Percentiles rank a stretch among this genome's conserved stretches.
Evolutionary conservation across 208 protist species (phyloP).

Genomic region (Trypanosoma lewisi): DNA sequence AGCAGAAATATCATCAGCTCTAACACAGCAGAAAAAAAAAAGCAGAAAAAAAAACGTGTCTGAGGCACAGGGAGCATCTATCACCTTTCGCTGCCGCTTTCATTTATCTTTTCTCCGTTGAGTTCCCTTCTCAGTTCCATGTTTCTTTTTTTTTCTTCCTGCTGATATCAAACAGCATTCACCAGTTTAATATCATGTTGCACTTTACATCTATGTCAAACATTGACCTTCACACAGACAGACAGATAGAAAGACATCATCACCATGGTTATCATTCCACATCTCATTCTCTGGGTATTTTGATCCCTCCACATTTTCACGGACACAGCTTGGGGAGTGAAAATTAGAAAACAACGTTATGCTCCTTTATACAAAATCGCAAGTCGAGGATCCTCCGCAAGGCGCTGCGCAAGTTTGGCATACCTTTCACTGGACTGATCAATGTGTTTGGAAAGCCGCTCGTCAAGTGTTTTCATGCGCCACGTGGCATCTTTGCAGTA

Average conservation of each 20-base stretch:
- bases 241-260: not conserved
- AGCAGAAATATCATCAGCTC: too few species aligned
- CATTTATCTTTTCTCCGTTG: slow-evolving; percentile 21
- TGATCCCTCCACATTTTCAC: too few species aligned
- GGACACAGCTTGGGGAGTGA: too few species aligned
- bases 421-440: slow-evolving; percentile 87
- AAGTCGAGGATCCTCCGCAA: slow-evolving; percentile 75
- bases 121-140: not conserved
- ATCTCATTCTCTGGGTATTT: not conserved
- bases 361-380: slow-evolving; percentile 46
- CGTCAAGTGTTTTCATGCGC: slow-evolving; percentile 89
- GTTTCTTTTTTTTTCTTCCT: slow-evolving; percentile 9
- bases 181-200: not conserved
- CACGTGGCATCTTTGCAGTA: slow-evolving; percentile 91
- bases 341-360: not conserved
- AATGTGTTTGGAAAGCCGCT: slow-evolving; percentile 84
- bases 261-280: too few species aligned
- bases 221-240: not conserved
- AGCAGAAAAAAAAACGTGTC: too few species aligned
- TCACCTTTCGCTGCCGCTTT: too few species aligned
- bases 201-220: not conserved
- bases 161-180: not conserved
- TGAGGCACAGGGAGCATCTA: too few species aligned
- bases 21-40: too few species aligned
- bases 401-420: slow-evolving; percentile 66